Evolutionary conservation across 345 rosid species (phyloP), one percentile per base, ranked within the genome.

Genomic region (Hevea brasiliensis): DNA sequence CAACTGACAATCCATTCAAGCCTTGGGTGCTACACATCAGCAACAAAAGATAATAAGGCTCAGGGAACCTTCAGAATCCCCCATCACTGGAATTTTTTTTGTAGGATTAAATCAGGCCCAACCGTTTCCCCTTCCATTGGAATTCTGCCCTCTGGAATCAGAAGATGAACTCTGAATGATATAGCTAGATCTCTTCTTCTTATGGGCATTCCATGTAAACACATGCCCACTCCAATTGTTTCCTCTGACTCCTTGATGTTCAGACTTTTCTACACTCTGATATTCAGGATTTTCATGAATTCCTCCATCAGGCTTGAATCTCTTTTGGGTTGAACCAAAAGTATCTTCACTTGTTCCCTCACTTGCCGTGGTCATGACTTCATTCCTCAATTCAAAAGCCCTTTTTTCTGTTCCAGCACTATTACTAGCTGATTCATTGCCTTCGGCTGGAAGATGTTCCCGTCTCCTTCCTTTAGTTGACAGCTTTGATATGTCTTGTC

Each of bases 141-240:
- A 86, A 70, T 80, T 89, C 50, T 87, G 92, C 44, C 90, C 94
- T 80, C 87, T 87, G 47, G 90, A 85, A 78, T 92, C 94, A 15
- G 97, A 78, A 3, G 98, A 92, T 45, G 95, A 83, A 74, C 81
- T 88, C n/a, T 82, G 91, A 23, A 85, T 51, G 12, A 74, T 76
- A 81, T 87, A 89, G 70, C 87, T 92, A 27, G 99, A 92, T 80
- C 98, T 85, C 86, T 90, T 95, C 91, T 89, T 92, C 82, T 87
- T 90, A 74, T 89, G 76, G 40, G 93, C 80, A 75, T 84, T 92
- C 99, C 99, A 95, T 47, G 90, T 79, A 54, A 91, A 69, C 51
- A 87, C 63, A 56, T 79, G 78, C 54, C 82, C 85, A 6, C 81
- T 82, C 88, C 82, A 85, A 9, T 73, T 74, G 53, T 70, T 63